Conservation (phyloP, 805 yeast genomes). For the Yamadazyma sp. region DNA sequence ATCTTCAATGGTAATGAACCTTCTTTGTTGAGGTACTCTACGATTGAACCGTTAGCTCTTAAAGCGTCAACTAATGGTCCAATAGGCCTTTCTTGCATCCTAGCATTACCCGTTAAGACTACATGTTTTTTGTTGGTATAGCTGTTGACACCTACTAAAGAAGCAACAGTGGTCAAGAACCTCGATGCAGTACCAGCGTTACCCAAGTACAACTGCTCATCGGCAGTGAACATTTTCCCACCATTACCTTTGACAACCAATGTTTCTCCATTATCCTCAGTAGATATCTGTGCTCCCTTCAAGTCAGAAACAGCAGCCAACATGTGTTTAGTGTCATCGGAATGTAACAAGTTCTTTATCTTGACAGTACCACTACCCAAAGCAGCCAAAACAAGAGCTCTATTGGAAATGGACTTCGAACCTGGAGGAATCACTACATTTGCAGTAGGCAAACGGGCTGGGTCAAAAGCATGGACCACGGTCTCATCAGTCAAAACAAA, state of each 20-base stretch:
- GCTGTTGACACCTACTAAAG: constrained; percentile 59
- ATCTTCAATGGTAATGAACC: constrained; percentile 88
- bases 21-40: constrained; percentile 66
- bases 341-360: constrained; percentile 83
- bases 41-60: constrained; percentile 70
- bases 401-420: constrained; percentile 92
- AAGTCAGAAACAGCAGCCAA: constrained; percentile 77
- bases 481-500: constrained; percentile 83
- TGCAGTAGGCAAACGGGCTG: constrained; percentile 33
- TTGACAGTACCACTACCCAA: constrained; percentile 82
- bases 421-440: constrained; percentile 83
- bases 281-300: constrained; percentile 75
- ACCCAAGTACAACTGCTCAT: constrained; percentile 78
- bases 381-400: constrained; percentile 92
- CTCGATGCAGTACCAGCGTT: constrained; percentile 98
- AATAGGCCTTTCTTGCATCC: constrained; percentile 97
- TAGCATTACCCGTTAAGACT: constrained; percentile 84
- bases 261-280: constrained; percentile 90
- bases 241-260: constrained; percentile 83
- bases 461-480: constrained; percentile 57
- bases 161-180: constrained; percentile 87
- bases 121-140: constrained; percentile 40
- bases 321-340: constrained; percentile 97
- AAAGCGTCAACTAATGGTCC: constrained; percentile 95
- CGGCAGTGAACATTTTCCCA: constrained; percentile 66